These are phyloP conservation scores for Periconia digitata DNA, from an alignment of 2,329 filamentous ascomycete species.

Conservation along the genomic window DNA sequence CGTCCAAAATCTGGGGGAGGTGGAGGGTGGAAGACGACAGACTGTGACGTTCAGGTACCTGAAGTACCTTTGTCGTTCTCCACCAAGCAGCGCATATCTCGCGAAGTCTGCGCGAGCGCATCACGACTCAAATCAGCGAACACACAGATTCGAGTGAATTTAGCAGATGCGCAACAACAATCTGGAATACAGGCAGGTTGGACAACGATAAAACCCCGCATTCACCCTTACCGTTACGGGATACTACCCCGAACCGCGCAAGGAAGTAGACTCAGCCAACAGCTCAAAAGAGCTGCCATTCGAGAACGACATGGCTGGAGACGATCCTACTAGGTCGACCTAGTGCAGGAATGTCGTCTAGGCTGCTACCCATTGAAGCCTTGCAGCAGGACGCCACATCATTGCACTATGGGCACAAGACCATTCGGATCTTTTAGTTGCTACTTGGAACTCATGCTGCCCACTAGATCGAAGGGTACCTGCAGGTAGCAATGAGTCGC, in stretches of 20 bases:
- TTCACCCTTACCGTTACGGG: slow-evolving; percentile 21
- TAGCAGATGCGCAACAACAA: neutral
- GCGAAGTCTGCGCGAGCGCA: neutral
- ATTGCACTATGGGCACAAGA: slow-evolving; percentile 2
- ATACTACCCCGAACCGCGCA: slow-evolving; percentile 14
- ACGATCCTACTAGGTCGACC: slow-evolving; percentile 6
- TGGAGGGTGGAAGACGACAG: slow-evolving; percentile 4
- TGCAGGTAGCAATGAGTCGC: neutral
- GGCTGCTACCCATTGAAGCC: slow-evolving; percentile 1
- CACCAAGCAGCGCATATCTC: neutral
- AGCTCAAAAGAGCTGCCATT: neutral
- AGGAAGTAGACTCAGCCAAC: neutral
- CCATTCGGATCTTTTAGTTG: neutral
- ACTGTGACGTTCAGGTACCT: neutral
- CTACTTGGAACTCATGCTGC: neutral
- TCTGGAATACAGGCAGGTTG: neutral
- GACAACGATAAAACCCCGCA: slow-evolving; percentile 15
- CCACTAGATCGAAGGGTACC: neutral
- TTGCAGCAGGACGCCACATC: slow-evolving; percentile 15
- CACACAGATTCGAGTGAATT: neutral
- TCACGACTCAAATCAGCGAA: neutral
- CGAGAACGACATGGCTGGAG: neutral
- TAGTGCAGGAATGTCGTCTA: slow-evolving; percentile 18
- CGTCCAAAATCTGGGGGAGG: slow-evolving; percentile 26
- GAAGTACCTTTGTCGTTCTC: neutral